phyloP scores from a whole-genome alignment of 768 basidiomycete genomes.

The Sistotremastrum niveocremeum region DNA sequence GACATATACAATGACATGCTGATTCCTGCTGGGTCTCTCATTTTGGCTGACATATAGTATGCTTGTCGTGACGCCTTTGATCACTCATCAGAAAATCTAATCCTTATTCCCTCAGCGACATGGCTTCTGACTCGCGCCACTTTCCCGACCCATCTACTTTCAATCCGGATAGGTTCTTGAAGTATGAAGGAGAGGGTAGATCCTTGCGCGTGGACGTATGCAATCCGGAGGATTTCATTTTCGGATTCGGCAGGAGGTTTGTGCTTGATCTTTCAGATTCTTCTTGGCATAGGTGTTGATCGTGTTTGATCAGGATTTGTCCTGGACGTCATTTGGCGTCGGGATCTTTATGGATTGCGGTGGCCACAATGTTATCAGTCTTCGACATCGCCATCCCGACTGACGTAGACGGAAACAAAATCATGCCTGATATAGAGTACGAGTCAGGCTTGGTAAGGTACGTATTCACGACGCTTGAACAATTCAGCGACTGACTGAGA shows the following conservation, averaged over 20 bases:
- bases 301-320: slow-evolving; percentile 13
- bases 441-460: too few relatives aligned
- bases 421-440: too few relatives aligned
- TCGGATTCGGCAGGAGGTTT: too few relatives aligned
- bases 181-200: background rate
- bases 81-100: too few relatives aligned
- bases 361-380: slow-evolving; percentile 23
- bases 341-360: slow-evolving; percentile 22
- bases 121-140: slow-evolving; percentile 17
- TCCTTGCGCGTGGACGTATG: too few relatives aligned
- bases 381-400: slow-evolving; percentile 18
- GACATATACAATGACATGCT: slow-evolving; percentile 8
- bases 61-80: background rate
- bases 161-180: slow-evolving; percentile 18
- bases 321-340: slow-evolving; percentile 24
- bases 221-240: too few relatives aligned
- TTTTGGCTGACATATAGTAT: slow-evolving; percentile 10
- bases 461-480: too few relatives aligned
- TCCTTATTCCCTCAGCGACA: slow-evolving; percentile 10
- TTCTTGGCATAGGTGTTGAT: background rate
- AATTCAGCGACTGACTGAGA: too few relatives aligned
- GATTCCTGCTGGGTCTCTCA: slow-evolving; percentile 10
- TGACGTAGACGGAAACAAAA: slow-evolving; percentile 1
- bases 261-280: too few relatives aligned
- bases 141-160: slow-evolving; percentile 17